A percentile compares a stretch with the other conserved stretches of the same genome.
phyloP scores from a whole-genome alignment of 2,329 filamentous ascomycete genomes.

The Neofusicoccum sp. region DNA sequence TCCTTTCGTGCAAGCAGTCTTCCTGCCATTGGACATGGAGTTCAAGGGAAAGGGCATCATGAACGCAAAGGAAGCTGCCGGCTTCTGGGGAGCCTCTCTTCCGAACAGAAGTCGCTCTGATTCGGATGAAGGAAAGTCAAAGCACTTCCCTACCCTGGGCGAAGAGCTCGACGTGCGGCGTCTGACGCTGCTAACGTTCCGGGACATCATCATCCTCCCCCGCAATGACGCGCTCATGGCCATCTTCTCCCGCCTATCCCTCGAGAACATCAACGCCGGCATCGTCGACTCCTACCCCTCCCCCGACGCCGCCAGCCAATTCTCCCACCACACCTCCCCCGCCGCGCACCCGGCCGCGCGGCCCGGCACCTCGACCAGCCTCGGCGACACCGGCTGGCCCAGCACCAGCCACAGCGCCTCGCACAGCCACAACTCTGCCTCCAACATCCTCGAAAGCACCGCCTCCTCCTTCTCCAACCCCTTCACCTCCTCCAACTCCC shows the following conservation, averaged over 20 bases:
- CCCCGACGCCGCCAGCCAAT: constrained; percentile 4
- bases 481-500: constrained; percentile 17
- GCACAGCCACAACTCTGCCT: constrained; percentile 73
- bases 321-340: constrained; percentile 27
- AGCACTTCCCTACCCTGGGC: constrained; percentile 50
- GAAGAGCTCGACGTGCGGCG: constrained; percentile 81
- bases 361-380: constrained; percentile 21
- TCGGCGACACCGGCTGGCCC: constrained; percentile 26
- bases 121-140: constrained; percentile 42
- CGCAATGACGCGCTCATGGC: constrained; percentile 86
- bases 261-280: constrained; percentile 68
- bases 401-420: constrained; percentile 62
- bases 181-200: constrained; percentile 83
- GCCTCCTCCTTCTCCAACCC: constrained; percentile 44
- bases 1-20: constrained; percentile 93
- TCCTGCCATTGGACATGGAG: constrained; percentile 89
- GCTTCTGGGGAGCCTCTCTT: constrained; percentile 82
- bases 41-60: constrained; percentile 87
- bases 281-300: constrained; percentile 34
- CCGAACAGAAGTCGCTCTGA: constrained; percentile 25
- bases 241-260: constrained; percentile 84
- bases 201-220: constrained; percentile 85
- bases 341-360: constrained; percentile 32
- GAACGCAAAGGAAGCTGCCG: constrained; percentile 74
- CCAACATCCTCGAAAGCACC: constrained; percentile 74